These are phyloP conservation scores for Odontarrhena argentea DNA, from an alignment of 345 rosid genomes.

Conservation along the genomic window DNA sequence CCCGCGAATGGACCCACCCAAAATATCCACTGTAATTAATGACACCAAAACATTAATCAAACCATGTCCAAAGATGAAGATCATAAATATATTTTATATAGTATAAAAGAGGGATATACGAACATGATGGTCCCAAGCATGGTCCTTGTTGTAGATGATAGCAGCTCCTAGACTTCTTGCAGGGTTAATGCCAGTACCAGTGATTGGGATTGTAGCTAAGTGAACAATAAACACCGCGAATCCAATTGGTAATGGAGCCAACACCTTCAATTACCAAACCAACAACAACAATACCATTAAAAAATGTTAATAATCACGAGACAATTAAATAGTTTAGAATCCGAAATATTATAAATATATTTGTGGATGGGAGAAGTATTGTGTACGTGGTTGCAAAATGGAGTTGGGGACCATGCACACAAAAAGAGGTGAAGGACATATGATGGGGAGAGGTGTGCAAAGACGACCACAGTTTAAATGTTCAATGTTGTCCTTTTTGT, in stretches of 20 bases:
- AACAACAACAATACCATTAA: background rate
- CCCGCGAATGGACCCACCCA: slow-evolving; percentile 79
- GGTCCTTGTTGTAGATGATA: slow-evolving; percentile 65
- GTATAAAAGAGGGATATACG: background rate
- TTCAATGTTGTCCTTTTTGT: slow-evolving; percentile 2
- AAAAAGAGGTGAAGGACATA: slow-evolving; percentile 2
- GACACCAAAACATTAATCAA: background rate
- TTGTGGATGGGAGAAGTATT: slow-evolving; percentile 9
- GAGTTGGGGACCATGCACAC: slow-evolving; percentile 30
- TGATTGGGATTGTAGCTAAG: slow-evolving; percentile 85
- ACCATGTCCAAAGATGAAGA: background rate
- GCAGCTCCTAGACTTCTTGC: slow-evolving; percentile 98
- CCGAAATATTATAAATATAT: slow-evolving; percentile 7
- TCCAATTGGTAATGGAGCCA: slow-evolving; percentile 97
- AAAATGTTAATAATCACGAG: slow-evolving; percentile 30
- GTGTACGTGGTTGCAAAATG: slow-evolving; percentile 30
- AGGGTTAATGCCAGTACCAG: slow-evolving; percentile 98
- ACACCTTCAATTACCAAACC: slow-evolving; percentile 50
- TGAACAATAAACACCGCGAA: slow-evolving; percentile 97
- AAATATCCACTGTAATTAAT: slow-evolving; percentile 58
- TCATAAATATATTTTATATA: background rate
- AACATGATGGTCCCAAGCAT: slow-evolving; percentile 96
- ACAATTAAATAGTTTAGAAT: slow-evolving; percentile 4
- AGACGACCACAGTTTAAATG: slow-evolving; percentile 17
- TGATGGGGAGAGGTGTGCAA: slow-evolving; percentile 30